A percentile compares a stretch with the other conserved stretches of the same genome.
Conservation (phyloP, 257 asterid species). For the Penstemon eatonii region DNA sequence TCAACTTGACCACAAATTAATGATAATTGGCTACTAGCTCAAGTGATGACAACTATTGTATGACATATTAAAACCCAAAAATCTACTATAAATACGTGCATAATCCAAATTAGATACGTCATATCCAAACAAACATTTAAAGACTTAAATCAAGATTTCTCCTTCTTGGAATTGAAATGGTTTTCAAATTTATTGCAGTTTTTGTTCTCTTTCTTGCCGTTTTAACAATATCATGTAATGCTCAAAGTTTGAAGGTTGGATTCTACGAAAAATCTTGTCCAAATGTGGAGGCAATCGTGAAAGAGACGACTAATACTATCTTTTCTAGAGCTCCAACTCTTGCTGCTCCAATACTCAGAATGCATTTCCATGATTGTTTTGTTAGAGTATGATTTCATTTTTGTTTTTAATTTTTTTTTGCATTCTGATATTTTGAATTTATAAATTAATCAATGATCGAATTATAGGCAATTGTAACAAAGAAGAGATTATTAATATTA, state of each 20-base stretch:
- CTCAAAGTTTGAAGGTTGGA: constrained; percentile 25
- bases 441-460: too few species aligned
- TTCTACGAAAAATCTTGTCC: constrained; percentile 35
- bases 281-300: constrained; percentile 34
- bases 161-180: constrained; percentile 12
- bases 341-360: constrained; percentile 40
- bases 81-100: too few species aligned
- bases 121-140: background rate
- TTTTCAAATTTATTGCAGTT: constrained; percentile 5
- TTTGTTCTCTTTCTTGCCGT: constrained; percentile 15
- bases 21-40: too few species aligned
- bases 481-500: too few species aligned
- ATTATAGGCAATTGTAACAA: too few species aligned
- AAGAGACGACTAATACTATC: constrained; percentile 25
- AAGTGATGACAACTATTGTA: too few species aligned
- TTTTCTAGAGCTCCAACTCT: constrained; percentile 31
- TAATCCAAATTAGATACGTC: background rate
- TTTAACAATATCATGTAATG: constrained; percentile 14
- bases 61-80: too few species aligned
- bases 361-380: constrained; percentile 31
- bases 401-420: too few species aligned
- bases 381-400: constrained; percentile 23
- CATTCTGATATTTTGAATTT: too few species aligned
- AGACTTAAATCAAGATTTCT: background rate
- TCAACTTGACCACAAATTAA: too few species aligned